Percentiles rank a stretch among this genome's conserved stretches.
Evolutionary conservation across 495 filamentous ascomycete species (phyloP).

Genomic region (Letharia columbiana): DNA sequence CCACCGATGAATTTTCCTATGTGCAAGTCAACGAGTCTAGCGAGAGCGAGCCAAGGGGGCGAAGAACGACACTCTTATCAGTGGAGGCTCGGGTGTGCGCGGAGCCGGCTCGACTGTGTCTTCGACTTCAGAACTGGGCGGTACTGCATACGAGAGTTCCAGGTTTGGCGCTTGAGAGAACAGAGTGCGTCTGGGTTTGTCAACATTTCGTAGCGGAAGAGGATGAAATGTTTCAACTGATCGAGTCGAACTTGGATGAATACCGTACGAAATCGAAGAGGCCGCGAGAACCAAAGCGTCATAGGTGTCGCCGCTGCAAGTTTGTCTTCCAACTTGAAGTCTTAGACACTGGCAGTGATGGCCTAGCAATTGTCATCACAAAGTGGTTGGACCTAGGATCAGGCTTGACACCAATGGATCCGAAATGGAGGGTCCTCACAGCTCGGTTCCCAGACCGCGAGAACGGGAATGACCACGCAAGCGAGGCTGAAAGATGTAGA

Average conservation of each 20-base stretch:
- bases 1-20: background rate
- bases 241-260: constrained; percentile 5
- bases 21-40: background rate
- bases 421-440: background rate
- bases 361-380: constrained; percentile 6
- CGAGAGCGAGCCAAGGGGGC: background rate
- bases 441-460: background rate
- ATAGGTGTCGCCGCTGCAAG: background rate
- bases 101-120: background rate
- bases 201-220: background rate
- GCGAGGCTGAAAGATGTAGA: background rate
- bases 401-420: constrained; percentile 8
- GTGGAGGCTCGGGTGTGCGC: constrained; percentile 6
- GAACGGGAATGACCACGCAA: background rate
- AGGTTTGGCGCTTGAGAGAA: constrained; percentile 1
- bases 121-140: constrained; percentile 4
- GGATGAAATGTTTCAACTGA: background rate
- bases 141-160: background rate
- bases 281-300: background rate
- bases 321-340: background rate
- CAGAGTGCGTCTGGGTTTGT: background rate
- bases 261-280: background rate
- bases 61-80: background rate
- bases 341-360: constrained; percentile 2
- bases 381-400: constrained; percentile 11